These are phyloP conservation scores for Didymella pinodella DNA, from an alignment of 2,329 filamentous ascomycete species.

Conservation along the genomic window DNA sequence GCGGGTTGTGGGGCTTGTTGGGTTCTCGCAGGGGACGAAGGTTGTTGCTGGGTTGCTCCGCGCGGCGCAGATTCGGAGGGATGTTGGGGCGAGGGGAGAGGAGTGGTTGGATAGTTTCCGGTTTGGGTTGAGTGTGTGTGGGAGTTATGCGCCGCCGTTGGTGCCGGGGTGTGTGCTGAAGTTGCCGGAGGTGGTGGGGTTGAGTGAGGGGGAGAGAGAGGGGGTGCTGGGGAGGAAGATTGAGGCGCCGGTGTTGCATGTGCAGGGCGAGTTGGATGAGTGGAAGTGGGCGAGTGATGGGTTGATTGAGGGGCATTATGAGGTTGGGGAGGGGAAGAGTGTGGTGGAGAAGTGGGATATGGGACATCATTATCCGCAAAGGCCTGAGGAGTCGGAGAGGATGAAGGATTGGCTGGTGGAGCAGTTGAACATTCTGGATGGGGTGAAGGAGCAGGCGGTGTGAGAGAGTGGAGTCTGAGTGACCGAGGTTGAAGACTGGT, in stretches of 20 bases:
- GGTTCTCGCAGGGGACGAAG: constrained; percentile 48
- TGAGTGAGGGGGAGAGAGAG: constrained; percentile 20
- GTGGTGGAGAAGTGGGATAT: constrained; percentile 40
- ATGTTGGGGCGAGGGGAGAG: constrained; percentile 17
- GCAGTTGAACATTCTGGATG: constrained; percentile 11
- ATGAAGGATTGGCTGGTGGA: constrained; percentile 40
- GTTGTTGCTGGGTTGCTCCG: constrained; percentile 45
- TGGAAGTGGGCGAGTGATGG: constrained; percentile 45
- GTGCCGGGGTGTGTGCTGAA: constrained; percentile 26
- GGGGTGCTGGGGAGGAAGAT: constrained; percentile 31
- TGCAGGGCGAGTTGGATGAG: constrained; percentile 46
- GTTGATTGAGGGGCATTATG: constrained; percentile 41
- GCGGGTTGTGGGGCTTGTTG: constrained; percentile 41
- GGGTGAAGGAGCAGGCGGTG: not conserved
- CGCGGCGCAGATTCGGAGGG: constrained; percentile 30
- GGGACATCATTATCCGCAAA: constrained; percentile 49
- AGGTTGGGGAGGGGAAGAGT: constrained; percentile 35
- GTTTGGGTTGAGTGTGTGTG: constrained; percentile 39
- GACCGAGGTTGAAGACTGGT: no score
- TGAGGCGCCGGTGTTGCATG: constrained; percentile 41
- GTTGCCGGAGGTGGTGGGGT: constrained; percentile 6
- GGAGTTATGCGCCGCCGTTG: constrained; percentile 41
- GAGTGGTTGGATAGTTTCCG: constrained; percentile 28
- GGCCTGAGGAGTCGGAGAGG: constrained; percentile 41
- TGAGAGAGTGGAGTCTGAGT: no score